Base-by-base conservation (phyloP, 2,329 filamentous ascomycete species). In the Ophiosphaerella narmari region DNA sequence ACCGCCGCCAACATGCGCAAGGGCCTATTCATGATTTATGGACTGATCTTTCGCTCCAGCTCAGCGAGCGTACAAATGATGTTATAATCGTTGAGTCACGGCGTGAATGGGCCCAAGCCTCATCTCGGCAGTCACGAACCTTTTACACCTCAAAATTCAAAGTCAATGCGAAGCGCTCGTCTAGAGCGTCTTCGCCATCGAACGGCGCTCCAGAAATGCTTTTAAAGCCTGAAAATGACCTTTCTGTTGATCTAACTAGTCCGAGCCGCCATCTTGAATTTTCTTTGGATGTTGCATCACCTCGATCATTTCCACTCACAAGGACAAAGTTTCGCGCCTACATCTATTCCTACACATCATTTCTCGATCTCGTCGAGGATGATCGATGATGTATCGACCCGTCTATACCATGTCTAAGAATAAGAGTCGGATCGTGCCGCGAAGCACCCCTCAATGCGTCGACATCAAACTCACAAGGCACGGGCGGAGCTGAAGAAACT, bases 11-110 rank as follows among this genome's bases (percentile, higher is more conserved):
- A 42, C 85, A 90, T 58, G 75, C 75, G 23, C 88, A 91, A 66
- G 88, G 88, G 0, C 82, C 86, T 0, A 84, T 91, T n/a, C 87
- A 91, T 57, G 86, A 91, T 59, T 81, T 86, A 2, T 92, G 88
- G 88, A 87, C 83, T 0, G 82, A 85, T 50, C 73, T 92, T 3
- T 80, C 80, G 4, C 74, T 91, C 1, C 79, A 83, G 26, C 77
- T 76, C 31, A 83, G 89, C 50, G 84, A 89, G 50, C 60, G 62
- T 11, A 85, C 81, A 0, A 83, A 84, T 1, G 70, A 78, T 12
- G 71, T 88, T 1, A 76, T 82, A 43, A 85, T 90, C n/a, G 71
- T 89, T 0, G 89, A 92, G 68, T 82, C 81, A 24, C 80, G 89
- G 12, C 85, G 84, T 23, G 89, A 91, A 68, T 91, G 86, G 84